Evolutionary conservation across 306 rosid genomes (phyloP), one percentile per base, ranked within the genome.

Genomic region (Lotus japonicus): DNA sequence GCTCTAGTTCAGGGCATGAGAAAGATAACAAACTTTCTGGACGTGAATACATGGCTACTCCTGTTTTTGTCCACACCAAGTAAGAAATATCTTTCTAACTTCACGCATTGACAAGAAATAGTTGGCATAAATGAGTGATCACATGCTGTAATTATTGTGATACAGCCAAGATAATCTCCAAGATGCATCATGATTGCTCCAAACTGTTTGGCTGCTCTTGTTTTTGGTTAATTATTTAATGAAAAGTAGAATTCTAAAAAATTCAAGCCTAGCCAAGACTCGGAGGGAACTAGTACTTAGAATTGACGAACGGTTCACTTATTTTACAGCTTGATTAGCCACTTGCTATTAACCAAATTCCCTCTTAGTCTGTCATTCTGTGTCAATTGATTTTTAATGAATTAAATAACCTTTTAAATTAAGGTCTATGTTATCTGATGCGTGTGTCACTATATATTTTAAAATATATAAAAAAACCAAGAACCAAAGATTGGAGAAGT

Each of bases 21-120:
- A 83, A 77, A 57, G 91, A 87, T 63, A 49, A 61, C 72, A 83
- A 82, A 53, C 59, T 62, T 64, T 72, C 57, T 38, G 85, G 78
- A 64, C 67, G 63, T 41, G 80, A 80, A 42, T 89, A 87, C 66
- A 64, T 87, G 84, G 92, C 90, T 62, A 70, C 80, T 66, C 95
- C 98, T 49, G 85, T 89, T 73, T 89, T 92, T 70, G 91, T 89
- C 70, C 96, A 87, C 64, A 75, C 92, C 59, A 92, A 76, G 98
- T 92, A 75, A 82, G 98, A 56, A 66, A 48, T 59, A 46, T 62
- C 36, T 49, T 36, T 55, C 45, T 17, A 16, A 41, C 26, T 60
- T 11, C 21, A 66, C 55, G 15, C 48, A n/a, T 18, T 58, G 38
- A 35, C 58, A 16, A 7, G 39, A 48, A 58, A 58, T 33, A 17